phyloP scores from a whole-genome alignment of 2,329 filamentous ascomycete species.

The Leptographium lundbergii region DNA sequence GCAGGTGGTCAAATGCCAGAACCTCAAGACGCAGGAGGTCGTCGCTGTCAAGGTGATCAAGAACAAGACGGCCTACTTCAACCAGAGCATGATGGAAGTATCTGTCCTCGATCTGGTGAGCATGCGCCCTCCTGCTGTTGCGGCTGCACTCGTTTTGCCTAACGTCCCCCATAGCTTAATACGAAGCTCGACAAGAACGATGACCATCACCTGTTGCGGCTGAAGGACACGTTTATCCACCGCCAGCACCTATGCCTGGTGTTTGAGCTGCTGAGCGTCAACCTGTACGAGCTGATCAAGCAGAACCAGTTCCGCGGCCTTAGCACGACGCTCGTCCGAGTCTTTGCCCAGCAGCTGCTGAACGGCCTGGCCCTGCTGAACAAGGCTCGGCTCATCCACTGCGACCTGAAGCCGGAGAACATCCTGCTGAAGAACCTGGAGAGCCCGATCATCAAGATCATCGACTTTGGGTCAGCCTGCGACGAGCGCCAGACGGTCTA shows the following conservation, averaged over 20 bases:
- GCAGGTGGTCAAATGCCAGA: constrained; percentile 98
- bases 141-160: background rate
- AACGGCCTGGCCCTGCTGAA: constrained; percentile 87
- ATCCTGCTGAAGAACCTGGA: constrained; percentile 96
- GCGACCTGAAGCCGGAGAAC: constrained; percentile 96
- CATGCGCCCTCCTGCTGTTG: background rate
- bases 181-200: constrained; percentile 99
- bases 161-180: constrained; percentile 56
- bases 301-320: constrained; percentile 97
- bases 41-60: constrained; percentile 99
- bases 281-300: constrained; percentile 97
- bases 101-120: constrained; percentile 87
- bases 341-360: constrained; percentile 92
- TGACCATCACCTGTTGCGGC: constrained; percentile 83
- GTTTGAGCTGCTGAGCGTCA: constrained; percentile 92
- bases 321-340: constrained; percentile 90
- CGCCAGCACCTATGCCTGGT: constrained; percentile 92
- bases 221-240: constrained; percentile 98
- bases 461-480: constrained; percentile 97
- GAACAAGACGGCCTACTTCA: constrained; percentile 97
- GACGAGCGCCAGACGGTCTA: constrained; percentile 98
- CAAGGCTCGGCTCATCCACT: constrained; percentile 94
- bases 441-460: constrained; percentile 98
- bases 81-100: constrained; percentile 99
- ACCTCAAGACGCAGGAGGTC: constrained; percentile 94